Percentiles rank a stretch among this genome's conserved stretches.
These are phyloP conservation scores for Cercospora sp. DNA, from an alignment of 2,329 filamentous ascomycete species.

Conservation along the genomic window DNA sequence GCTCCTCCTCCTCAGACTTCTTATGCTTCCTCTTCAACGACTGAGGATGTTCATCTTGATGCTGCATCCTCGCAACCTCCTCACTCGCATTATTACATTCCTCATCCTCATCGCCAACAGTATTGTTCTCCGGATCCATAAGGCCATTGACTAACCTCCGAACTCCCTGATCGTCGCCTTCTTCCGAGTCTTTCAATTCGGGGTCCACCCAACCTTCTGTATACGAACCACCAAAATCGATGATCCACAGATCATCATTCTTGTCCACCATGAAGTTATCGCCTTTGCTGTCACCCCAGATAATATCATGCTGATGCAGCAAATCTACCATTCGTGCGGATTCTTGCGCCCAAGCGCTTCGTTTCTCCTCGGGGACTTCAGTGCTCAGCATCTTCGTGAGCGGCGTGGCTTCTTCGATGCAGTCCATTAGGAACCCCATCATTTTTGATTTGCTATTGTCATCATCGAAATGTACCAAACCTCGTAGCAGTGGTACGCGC, in stretches of 20 bases:
- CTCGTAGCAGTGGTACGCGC: conserved; percentile 35
- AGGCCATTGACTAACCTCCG: conserved; percentile 35
- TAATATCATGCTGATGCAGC: conserved; percentile 40
- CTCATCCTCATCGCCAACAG: conserved; percentile 21
- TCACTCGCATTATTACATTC: conserved; percentile 8
- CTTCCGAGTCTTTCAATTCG: conserved; percentile 38
- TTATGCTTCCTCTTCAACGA: conserved; percentile 12
- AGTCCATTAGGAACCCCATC: conserved; percentile 39
- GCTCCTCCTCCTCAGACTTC: conserved; percentile 3
- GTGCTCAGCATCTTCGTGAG: conserved; percentile 37
- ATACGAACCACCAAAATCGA: conserved; percentile 43
- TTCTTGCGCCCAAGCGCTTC: conserved; percentile 37
- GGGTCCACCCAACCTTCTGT: conserved; percentile 43
- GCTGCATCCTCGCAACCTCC: conserved; percentile 7
- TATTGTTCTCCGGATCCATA: conserved; percentile 31
- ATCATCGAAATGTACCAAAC: conserved; percentile 31
- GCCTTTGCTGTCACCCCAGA: conserved; percentile 45
- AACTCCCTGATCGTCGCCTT: conserved; percentile 39
- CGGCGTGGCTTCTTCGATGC: conserved; percentile 36
- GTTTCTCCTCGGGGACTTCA: conserved; percentile 34
- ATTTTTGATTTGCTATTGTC: conserved; percentile 26
- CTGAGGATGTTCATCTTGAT: conserved; percentile 10
- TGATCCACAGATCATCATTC: conserved; percentile 42
- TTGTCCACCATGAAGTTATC: conserved; percentile 45
- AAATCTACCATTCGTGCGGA: conserved; percentile 31